Evolutionary conservation across 1,284 basidiomycete species (phyloP).

Genomic region (Crucibulum parvulum): DNA sequence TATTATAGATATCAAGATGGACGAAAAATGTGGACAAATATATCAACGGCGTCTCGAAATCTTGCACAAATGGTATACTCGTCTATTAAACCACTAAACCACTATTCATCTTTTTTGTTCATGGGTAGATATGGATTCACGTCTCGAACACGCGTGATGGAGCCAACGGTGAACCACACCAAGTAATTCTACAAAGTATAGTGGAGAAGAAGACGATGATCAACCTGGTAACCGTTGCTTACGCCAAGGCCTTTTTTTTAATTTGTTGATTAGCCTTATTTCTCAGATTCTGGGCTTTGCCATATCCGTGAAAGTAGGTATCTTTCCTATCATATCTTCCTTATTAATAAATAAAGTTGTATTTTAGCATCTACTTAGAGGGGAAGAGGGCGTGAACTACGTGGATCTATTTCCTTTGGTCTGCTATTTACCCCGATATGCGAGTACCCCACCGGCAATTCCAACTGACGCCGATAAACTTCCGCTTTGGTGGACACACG

Average conservation of each 20-base stretch:
- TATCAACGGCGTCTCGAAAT: constrained; percentile 55
- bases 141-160: constrained; percentile 51
- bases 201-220: constrained; percentile 80
- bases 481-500: constrained; percentile 57
- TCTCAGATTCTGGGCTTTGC: background rate
- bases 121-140: constrained; percentile 63
- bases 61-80: constrained; percentile 52
- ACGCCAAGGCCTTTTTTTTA: background rate
- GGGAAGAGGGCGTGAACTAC: background rate
- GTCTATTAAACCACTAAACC: background rate
- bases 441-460: constrained; percentile 31
- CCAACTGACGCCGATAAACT: constrained; percentile 49
- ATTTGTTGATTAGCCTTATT: background rate
- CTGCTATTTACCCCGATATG: constrained; percentile 30
- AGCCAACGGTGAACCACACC: constrained; percentile 23
- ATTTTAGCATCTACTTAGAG: background rate
- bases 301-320: constrained; percentile 1
- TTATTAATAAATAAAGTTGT: background rate
- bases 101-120: background rate
- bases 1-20: constrained; percentile 59
- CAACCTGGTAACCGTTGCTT: constrained; percentile 55
- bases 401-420: constrained; percentile 1
- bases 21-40: constrained; percentile 65
- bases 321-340: background rate
- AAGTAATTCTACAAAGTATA: constrained; percentile 50